phyloP scores from a whole-genome alignment of 2,329 filamentous ascomycete species.

The Paraphaeosphaeria sporulosa region DNA sequence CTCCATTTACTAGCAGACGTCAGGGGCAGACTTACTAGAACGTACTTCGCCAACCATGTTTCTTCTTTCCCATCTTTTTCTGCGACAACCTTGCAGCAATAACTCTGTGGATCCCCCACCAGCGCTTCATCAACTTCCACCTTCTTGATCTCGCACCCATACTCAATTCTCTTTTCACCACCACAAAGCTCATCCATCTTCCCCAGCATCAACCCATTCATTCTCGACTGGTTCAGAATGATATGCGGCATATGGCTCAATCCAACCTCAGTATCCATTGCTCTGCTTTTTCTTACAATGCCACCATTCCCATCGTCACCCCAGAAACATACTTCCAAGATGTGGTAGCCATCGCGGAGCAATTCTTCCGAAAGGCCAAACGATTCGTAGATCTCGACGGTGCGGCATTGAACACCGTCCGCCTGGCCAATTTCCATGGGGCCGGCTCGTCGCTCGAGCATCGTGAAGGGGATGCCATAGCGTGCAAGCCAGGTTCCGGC shows the following conservation, averaged over 20 bases:
- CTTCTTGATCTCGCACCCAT: slow-evolving; percentile 60
- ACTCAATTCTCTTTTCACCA: slow-evolving; percentile 57
- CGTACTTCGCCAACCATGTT: slow-evolving; percentile 48
- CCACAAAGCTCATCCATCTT: slow-evolving; percentile 56
- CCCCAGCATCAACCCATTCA: slow-evolving; percentile 67
- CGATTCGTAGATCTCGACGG: slow-evolving; percentile 75
- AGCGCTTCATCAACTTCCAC: slow-evolving; percentile 59
- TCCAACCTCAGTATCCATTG: slow-evolving; percentile 65
- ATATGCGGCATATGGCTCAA: slow-evolving; percentile 71
- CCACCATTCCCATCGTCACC: slow-evolving; percentile 25
- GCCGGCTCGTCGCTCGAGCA: slow-evolving; percentile 65
- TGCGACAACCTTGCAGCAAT: slow-evolving; percentile 43
- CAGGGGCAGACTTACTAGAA: slow-evolving; percentile 36
- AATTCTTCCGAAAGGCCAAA: slow-evolving; percentile 71
- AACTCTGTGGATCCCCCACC: slow-evolving; percentile 38
- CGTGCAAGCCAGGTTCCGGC: slow-evolving; percentile 68
- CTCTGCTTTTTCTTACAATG: slow-evolving; percentile 54
- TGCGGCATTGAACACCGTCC: slow-evolving; percentile 71
- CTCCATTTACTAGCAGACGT: neutral
- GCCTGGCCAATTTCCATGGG: slow-evolving; percentile 67
- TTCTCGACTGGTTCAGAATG: slow-evolving; percentile 74
- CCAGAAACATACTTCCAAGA: slow-evolving; percentile 68
- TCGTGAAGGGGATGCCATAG: slow-evolving; percentile 62
- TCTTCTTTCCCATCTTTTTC: slow-evolving; percentile 40
- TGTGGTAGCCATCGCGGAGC: slow-evolving; percentile 71